Percentiles rank a stretch among this genome's conserved stretches.
phyloP scores from a whole-genome alignment of 2,329 filamentous ascomycete genomes.

The Ophiobolus disseminans region DNA sequence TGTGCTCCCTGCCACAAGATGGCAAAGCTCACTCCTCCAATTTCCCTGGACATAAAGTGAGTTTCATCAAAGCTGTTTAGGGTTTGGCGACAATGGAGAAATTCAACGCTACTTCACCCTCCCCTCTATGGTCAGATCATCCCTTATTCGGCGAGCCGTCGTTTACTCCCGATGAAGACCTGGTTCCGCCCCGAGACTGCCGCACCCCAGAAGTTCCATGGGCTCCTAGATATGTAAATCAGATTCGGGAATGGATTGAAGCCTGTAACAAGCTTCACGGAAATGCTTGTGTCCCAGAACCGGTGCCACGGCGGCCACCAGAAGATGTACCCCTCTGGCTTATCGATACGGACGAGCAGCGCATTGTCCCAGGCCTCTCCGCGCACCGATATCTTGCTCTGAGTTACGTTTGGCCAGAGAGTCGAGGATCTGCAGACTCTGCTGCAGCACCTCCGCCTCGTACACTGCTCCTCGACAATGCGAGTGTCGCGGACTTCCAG shows the following conservation, averaged over 20 bases:
- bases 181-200: no score
- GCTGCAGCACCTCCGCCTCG: no score
- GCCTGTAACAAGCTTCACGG: background rate
- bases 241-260: background rate
- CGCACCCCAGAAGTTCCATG: background rate
- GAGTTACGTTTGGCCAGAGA: conserved; percentile 5
- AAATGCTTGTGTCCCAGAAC: background rate
- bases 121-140: no score
- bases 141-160: no score
- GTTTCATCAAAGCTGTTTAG: background rate
- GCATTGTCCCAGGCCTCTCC: background rate
- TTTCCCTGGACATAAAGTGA: no score
- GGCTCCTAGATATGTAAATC: background rate
- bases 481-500: background rate
- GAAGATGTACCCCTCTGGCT: background rate
- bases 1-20: background rate
- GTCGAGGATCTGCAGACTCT: background rate
- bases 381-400: conserved; percentile 3
- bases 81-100: no score
- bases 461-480: background rate
- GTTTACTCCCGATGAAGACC: no score
- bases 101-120: no score
- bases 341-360: background rate
- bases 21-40: no score
- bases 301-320: background rate